Percentiles rank a stretch among this genome's conserved stretches.
Conservation (phyloP, 805 yeast genomes). For the Ogataea corticis region DNA sequence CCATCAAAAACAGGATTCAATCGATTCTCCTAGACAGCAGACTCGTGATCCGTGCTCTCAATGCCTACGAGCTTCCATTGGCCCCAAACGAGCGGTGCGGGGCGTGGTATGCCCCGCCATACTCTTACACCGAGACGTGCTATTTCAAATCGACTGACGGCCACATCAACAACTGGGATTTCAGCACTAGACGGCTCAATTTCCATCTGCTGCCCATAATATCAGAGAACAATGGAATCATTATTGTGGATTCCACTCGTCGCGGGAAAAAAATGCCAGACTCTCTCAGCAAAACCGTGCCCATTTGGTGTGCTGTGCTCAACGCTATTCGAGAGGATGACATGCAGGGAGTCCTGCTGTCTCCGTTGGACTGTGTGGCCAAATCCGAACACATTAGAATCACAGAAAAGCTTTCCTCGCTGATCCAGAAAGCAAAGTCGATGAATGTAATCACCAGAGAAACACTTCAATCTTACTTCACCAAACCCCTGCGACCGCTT, state of each 20-base stretch:
- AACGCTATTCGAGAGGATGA: slow-evolving; percentile 11
- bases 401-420: slow-evolving; percentile 42
- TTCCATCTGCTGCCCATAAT: slow-evolving; percentile 63
- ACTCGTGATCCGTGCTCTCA: slow-evolving; percentile 46
- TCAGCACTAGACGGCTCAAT: slow-evolving; percentile 71
- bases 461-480: slow-evolving; percentile 10
- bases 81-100: slow-evolving; percentile 87
- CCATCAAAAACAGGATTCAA: slow-evolving; percentile 60
- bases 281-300: slow-evolving; percentile 81
- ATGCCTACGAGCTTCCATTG: slow-evolving; percentile 41
- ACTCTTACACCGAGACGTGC: slow-evolving; percentile 42
- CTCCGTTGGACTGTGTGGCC: slow-evolving; percentile 58
- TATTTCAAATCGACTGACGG: slow-evolving; percentile 94
- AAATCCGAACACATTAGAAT: slow-evolving; percentile 58
- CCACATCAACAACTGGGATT: slow-evolving; percentile 78
- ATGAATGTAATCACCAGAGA: slow-evolving; percentile 8
- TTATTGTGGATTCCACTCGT: slow-evolving; percentile 81
- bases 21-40: slow-evolving; percentile 67
- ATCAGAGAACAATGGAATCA: slow-evolving; percentile 43
- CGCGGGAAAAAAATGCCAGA: slow-evolving; percentile 86
- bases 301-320: slow-evolving; percentile 60
- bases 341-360: slow-evolving; percentile 30
- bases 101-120: slow-evolving; percentile 71
- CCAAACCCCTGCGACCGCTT: slow-evolving; percentile 59
- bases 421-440: slow-evolving; percentile 44